Base-by-base conservation (phyloP, 2,329 filamentous ascomycete genomes). In the Bipolaris oryzae region DNA sequence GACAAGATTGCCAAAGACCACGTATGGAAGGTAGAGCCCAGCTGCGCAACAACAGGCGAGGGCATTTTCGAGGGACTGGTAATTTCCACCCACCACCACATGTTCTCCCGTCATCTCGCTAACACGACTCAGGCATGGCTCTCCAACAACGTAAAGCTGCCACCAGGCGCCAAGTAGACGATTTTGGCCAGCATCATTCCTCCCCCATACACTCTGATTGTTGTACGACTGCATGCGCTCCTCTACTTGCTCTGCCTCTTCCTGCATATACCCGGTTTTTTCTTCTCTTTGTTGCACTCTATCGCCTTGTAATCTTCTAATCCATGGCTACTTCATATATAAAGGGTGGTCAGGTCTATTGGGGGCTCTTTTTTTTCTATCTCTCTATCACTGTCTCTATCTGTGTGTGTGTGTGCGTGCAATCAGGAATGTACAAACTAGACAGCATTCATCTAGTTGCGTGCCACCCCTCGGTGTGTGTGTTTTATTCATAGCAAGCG, bases 11-110 rank as follows among this genome's bases (percentile, higher is more conserved):
- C 81, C n/a, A 81, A 79, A 65, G 77, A 82, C 68, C 81, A 82
- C 65, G 77, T 78, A 34, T 83, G 81, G 81, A 83, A 83, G 67
- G 81, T 83, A 54, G 80, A 83, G 75, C 81, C 81, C 49, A 82
- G 79, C 67, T 83, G 81, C 64, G 81, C 81, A 46, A 82, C 80
- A 44, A 82, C 81, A 18, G 81, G 81, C 62, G 81, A 82, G 67
- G 81, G 77, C 41, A 83, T 83, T 66, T 83, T 83, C 55, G 81
- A 83, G 69, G 81, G 81, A 53, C 69, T 83, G 62, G 76, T 78
- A 73, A 20, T 73, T 66, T 16, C 18, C 18, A 21, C 6, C 20
- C n/a, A 6, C 11, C n/a, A 6, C 11, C 25, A 31, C 28, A 20
- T 33, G 1, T 1, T 16, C 42, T 47, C 28, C 10, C 59, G 47